Evolutionary conservation across 2,329 filamentous ascomycete genomes (phyloP).

Genomic region (Fusarium falciforme): DNA sequence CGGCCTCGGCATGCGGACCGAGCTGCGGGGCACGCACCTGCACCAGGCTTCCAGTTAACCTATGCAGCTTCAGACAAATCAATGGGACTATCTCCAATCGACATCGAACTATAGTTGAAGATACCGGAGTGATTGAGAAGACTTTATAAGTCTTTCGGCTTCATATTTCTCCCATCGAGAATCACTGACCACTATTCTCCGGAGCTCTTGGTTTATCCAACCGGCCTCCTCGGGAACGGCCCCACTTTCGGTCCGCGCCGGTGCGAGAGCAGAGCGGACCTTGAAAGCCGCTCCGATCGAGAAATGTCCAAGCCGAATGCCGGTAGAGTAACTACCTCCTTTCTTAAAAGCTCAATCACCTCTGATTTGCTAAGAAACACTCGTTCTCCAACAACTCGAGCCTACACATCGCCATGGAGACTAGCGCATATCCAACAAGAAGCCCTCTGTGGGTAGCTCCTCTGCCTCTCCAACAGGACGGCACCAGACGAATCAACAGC

Average conservation of each 20-base stretch:
- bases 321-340: background rate
- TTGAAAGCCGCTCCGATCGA: background rate
- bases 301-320: background rate
- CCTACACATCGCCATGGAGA: background rate
- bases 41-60: background rate
- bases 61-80: background rate
- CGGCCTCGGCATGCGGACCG: background rate
- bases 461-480: background rate
- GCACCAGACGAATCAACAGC: background rate
- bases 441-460: background rate
- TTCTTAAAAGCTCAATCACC: background rate
- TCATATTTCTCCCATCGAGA: background rate
- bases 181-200: background rate
- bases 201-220: background rate
- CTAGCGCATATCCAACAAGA: background rate
- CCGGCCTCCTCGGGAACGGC: background rate
- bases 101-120: background rate
- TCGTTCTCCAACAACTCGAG: background rate
- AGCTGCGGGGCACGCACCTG: background rate
- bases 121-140: background rate
- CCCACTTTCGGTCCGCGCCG: slow-evolving; percentile 1
- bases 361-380: background rate
- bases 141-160: background rate
- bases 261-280: background rate
- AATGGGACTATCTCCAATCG: background rate